Conservation (phyloP, 805 yeast genomes). For the Candida succiphila region DNA sequence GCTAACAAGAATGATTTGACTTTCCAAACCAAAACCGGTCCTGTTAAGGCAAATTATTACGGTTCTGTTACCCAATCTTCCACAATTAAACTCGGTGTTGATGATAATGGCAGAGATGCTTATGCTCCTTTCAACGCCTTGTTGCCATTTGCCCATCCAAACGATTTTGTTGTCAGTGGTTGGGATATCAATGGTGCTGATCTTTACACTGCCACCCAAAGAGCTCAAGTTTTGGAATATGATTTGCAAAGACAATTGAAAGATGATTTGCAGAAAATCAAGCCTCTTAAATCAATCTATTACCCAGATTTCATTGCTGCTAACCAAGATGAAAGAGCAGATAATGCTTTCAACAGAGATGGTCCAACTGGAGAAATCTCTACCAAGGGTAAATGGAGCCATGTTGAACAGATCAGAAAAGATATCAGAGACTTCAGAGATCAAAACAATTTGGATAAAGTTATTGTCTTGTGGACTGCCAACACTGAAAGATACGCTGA, state of each 20-base stretch:
- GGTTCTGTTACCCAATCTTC: conserved; percentile 94
- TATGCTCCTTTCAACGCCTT: conserved; percentile 88
- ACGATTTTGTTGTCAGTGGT: conserved; percentile 83
- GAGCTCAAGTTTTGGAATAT: conserved; percentile 80
- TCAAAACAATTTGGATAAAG: conserved; percentile 68
- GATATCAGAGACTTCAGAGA: conserved; percentile 76
- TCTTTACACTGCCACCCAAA: conserved; percentile 68
- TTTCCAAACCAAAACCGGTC: conserved; percentile 78
- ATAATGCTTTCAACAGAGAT: conserved; percentile 64
- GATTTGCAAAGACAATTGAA: conserved; percentile 72
- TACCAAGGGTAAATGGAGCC: conserved; percentile 70
- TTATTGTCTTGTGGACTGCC: conserved; percentile 92
- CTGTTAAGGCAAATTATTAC: conserved; percentile 62
- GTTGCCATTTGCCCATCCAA: conserved; percentile 83
- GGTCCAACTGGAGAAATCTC: conserved; percentile 35
- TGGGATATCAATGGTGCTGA: conserved; percentile 84
- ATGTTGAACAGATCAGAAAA: conserved; percentile 75
- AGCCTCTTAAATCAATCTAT: conserved; percentile 78
- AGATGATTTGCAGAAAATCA: conserved; percentile 47
- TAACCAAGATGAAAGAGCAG: conserved; percentile 86
- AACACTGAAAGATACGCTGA: conserved; percentile 92
- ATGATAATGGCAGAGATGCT: conserved; percentile 71
- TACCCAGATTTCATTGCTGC: conserved; percentile 96
- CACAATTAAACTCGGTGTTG: conserved; percentile 84
- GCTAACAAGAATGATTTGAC: conserved; percentile 75